Conservation (phyloP, 169 alveolate species). For the Plasmodium adleri region DNA sequence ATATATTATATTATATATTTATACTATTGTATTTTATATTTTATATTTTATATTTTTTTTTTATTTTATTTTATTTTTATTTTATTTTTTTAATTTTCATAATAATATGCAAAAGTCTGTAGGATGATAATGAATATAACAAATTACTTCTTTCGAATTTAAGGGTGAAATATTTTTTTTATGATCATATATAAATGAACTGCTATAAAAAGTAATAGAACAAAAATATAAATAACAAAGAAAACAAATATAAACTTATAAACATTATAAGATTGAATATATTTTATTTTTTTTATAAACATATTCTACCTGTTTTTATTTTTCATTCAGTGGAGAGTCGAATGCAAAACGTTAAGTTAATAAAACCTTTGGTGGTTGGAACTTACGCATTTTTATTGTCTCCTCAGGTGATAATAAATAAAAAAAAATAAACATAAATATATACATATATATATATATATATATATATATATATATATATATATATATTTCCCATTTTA, state of each 20-base stretch:
- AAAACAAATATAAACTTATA: not conserved
- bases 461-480: not conserved
- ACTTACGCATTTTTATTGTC: slow-evolving; percentile 82
- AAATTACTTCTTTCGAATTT: too few species aligned
- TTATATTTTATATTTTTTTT: too few species aligned
- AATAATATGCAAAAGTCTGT: slow-evolving; percentile 1
- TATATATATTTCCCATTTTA: not conserved
- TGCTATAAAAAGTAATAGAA: slow-evolving; percentile 11
- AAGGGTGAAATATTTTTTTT: too few species aligned
- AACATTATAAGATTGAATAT: not conserved
- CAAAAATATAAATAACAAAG: too few species aligned
- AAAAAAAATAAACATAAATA: not conserved
- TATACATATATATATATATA: not conserved
- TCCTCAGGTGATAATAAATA: slow-evolving; percentile 21
- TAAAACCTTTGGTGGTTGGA: slow-evolving; percentile 81
- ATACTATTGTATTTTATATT: too few species aligned
- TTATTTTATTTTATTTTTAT: too few species aligned
- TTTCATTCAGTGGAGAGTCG: slow-evolving; percentile 72
- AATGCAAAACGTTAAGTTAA: slow-evolving; percentile 80
- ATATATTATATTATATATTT: too few species aligned
- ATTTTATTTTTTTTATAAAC: not conserved
- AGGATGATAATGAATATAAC: too few species aligned
- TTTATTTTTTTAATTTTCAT: not conserved
- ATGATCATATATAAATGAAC: not conserved
- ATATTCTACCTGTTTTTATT: not conserved